Base-by-base conservation (phyloP, 805 yeast genomes). In the Saturnispora silvae region DNA sequence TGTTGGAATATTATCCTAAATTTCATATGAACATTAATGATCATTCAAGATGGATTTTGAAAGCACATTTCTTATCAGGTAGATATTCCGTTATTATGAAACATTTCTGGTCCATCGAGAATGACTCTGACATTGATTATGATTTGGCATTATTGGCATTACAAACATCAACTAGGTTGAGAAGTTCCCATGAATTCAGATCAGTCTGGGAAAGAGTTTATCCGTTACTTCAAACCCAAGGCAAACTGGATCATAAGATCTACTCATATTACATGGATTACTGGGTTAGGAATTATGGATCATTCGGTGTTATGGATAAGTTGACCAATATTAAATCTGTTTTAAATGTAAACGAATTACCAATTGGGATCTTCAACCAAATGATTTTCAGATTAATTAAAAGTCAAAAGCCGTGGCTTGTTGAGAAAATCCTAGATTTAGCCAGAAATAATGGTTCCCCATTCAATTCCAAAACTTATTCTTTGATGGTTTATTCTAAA, bases 401-500 rank as follows among this genome's bases (percentile, higher is more conserved):
- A 26, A 43, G 34, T 33, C 35, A 43, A 7, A 38, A 40, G 19
- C 45, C 50, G n/a, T 37, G 47, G 39, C 24, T 43, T 8, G 49
- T 53, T 2, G 37, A 45, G 15, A 34, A 26, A 14, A 35, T 56
- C 20, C 30, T 55, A 1, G 41, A 41, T 18, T 35, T 47, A 17
- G 51, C 53, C 1, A 8, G 50, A 6, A 8, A 25, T n/a, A 37
- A 44, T 19, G 46, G 45, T 3, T 31, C 40, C 4, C 15, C 32
- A 1, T 44, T 49, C 3, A 45, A 47, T 3, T 35, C 51, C 14
- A 53, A 48, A 33, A 55, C 57, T 2, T 54, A 56, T 38, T 53
- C 60, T 3, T 37, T 55, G 26, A 27, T 57, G 11, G 29, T 55
- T 20, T 50, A 47, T n/a, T 43, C 54, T 6, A 50, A 52, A 37